Conservation (phyloP, 495 filamentous ascomycete species). For the Viridothelium virens region DNA sequence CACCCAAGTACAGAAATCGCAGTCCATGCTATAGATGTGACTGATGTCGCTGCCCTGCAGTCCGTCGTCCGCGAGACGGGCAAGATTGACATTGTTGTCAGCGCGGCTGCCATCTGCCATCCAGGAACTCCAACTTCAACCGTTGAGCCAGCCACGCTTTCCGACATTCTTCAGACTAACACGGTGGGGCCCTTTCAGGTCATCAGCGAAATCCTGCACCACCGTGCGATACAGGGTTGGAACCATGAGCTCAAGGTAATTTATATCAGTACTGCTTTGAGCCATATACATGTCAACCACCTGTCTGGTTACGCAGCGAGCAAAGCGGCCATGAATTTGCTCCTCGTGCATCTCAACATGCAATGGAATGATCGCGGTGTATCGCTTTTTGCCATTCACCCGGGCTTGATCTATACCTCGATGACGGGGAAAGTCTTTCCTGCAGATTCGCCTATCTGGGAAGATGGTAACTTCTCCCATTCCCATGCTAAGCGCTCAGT, state of each 20-base stretch:
- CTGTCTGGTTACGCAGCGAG: conserved; percentile 3
- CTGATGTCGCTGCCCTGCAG: conserved; percentile 7
- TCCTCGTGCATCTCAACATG: conserved; percentile 3
- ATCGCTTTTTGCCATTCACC: conserved; percentile 11
- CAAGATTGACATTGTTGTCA: conserved; percentile 16
- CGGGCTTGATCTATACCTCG: conserved; percentile 12
- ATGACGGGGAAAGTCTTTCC: conserved; percentile 4
- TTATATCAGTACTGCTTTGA: conserved; percentile 3
- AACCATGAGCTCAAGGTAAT: conserved; percentile 5
- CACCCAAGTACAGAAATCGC: background rate
- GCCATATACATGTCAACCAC: background rate
- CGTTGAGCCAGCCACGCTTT: background rate
- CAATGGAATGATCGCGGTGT: background rate
- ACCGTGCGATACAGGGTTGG: background rate
- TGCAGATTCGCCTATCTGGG: conserved; percentile 5
- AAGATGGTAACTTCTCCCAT: conserved; percentile 10
- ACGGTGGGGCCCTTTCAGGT: conserved; percentile 10
- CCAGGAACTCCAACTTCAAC: background rate
- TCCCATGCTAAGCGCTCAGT: background rate
- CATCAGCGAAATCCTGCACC: background rate
- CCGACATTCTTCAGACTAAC: conserved; percentile 4
- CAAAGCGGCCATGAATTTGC: conserved; percentile 13
- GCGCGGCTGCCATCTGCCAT: background rate
- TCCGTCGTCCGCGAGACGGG: conserved; percentile 12
- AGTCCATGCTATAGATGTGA: conserved; percentile 11